Evolutionary conservation across 805 yeast genomes (phyloP), one percentile per base, ranked within the genome.

Genomic region (Metschnikowia continentalis): DNA sequence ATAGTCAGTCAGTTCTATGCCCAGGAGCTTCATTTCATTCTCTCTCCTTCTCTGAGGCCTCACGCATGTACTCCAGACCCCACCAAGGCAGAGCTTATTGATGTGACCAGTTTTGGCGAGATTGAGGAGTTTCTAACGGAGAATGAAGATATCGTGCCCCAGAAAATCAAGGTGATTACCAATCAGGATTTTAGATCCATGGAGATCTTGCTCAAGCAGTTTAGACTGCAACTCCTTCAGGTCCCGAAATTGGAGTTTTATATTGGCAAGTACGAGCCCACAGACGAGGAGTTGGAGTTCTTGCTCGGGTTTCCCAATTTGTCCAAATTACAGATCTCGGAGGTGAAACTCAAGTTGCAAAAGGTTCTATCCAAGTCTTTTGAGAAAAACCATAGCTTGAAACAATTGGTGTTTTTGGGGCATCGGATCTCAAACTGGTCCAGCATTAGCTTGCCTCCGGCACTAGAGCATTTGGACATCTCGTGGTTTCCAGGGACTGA

Each of bases 401-500:
- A 61, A 11, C 63, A 64, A n/a, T 42, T 72, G 32, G 65, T 69
- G 3, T 57, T 70, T 15, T 59, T 72, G 48, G 74, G 71, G 6
- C 75, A 71, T 49, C 60, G 59, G 5, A 58, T 68, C 3, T 45
- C 51, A 5, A 52, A 65, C 42, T 72, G 76, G 76, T 48, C 64
- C 0, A 50, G 47, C 3, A 56, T 64, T 11, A 23, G 17, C 3
- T 58, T 71, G n/a, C 76, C 76, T 0, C 48, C 51, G 0, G 56
- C 47, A 23, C 54, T 71, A 33, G 49, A 43, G 11, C 65, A 65
- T 42, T 51, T 72, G 35, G 76, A 71, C 49, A 45, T 65, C n/a
- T 71, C 76, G 10, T 72, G 77, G 77, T 60, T 60, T 30, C 54
- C 60, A 2, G 49, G 40, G 7, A 58, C 64, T 2, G 60, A 66